Evolutionary conservation across 345 rosid genomes (phyloP).

Genomic region (Gossypium bickii): DNA sequence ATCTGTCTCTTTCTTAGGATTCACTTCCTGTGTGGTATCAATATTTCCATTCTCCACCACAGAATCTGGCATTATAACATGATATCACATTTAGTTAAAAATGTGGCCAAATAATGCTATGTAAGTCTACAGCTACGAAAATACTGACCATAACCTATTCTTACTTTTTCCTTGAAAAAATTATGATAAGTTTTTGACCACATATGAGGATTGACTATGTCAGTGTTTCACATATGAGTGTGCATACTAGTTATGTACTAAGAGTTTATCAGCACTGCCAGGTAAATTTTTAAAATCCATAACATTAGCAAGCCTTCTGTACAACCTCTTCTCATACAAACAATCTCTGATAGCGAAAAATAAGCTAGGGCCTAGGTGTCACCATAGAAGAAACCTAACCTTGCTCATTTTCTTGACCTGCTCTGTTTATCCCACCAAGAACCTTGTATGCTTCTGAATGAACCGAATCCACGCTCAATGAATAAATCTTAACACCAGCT

Average conservation of each 20-base stretch:
- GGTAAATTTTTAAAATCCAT: background rate
- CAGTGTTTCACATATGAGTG: background rate
- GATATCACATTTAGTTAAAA: constrained; percentile 16
- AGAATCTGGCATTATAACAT: constrained; percentile 35
- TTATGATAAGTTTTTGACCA: background rate
- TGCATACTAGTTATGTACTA: no score
- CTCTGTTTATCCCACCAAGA: constrained; percentile 87
- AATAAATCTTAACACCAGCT: constrained; percentile 93
- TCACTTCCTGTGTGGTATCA: constrained; percentile 43
- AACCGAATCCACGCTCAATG: constrained; percentile 79
- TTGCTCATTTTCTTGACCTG: constrained; percentile 60
- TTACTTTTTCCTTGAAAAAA: background rate
- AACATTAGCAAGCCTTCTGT: background rate
- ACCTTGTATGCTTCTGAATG: constrained; percentile 97
- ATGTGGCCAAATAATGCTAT: constrained; percentile 2
- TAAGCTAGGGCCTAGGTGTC: background rate
- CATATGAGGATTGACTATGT: background rate
- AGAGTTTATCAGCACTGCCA: no score
- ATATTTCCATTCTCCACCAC: constrained; percentile 35
- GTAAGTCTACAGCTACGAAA: background rate
- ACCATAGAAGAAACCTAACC: constrained; percentile 40
- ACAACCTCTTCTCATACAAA: background rate
- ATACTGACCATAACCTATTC: background rate
- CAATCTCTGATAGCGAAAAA: background rate
- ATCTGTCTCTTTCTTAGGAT: constrained; percentile 59